Evolutionary conservation across 2,329 filamentous ascomycete species (phyloP), one percentile per base, ranked within the genome.

Genomic region (Didymella lethalis): DNA sequence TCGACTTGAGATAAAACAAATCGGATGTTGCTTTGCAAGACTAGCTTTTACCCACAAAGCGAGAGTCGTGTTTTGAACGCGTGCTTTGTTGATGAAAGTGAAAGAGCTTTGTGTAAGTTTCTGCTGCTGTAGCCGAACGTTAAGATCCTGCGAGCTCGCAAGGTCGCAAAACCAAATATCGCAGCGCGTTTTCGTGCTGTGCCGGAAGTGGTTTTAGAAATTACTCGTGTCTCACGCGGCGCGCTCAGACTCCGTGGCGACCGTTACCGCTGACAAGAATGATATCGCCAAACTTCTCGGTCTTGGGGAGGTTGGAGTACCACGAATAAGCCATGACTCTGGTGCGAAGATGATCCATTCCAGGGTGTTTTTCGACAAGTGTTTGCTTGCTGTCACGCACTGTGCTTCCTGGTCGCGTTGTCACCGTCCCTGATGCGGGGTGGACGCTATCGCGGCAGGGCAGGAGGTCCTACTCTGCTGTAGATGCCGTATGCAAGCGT

Each of bases 271-370:
- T 59, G 59, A 66, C 62, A 54, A 59, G 56, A 59, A 59, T 43
- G 53, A 63, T 62, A 45, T 65, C 44, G 60, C 62, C 65, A 63
- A 64, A 59, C 62, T 68, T 68, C 58, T 65, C 64, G 55, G 63
- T 64, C 61, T 64, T 61, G 45, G 65, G 65, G 55, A 66, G 62
- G 54, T 62, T 65, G 49, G 57, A 65, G 60, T 61, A 64, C 67
- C 68, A 62, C 58, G 50, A 64, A 67, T 58, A 66, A 49, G 67
- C 68, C 68, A 71, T 71, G 63, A 63, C 61, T 65, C 54, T 65
- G 46, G 56, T 62, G 59, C 54, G 54, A 46, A 57, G 44, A 52
- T 54, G 48, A 53, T 64, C 57, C 67, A 68, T 71, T 67, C 62
- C 66, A 66, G 18, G 57, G 54, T 63, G 47, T 63, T 61, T 40